phyloP scores from a whole-genome alignment of 2,329 filamentous ascomycete species.

The Sporothrix mexicana region DNA sequence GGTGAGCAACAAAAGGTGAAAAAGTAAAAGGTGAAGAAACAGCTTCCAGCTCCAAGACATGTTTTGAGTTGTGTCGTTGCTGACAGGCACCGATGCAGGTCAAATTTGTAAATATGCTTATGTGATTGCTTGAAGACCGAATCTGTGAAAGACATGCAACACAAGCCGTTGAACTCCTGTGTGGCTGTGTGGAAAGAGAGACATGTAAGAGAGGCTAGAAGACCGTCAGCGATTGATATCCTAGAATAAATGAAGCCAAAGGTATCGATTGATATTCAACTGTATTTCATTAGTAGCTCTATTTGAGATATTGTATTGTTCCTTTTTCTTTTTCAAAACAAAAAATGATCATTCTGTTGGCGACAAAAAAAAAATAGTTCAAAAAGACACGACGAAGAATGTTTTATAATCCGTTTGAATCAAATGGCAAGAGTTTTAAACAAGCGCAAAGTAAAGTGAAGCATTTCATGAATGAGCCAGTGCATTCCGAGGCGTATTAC shows the following conservation, averaged over 20 bases:
- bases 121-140: not conserved
- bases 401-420: no score
- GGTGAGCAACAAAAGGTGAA: not conserved
- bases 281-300: no score
- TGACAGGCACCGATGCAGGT: not conserved
- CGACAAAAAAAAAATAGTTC: not conserved
- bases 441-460: not conserved
- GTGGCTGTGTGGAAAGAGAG: not conserved
- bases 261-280: no score
- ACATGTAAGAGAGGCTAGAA: not conserved
- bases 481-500: no score
- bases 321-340: no score
- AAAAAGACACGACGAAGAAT: no score
- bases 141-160: not conserved
- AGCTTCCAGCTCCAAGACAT: not conserved
- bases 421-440: not conserved
- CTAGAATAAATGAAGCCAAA: no score
- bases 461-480: no score
- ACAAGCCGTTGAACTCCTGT: not conserved
- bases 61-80: not conserved
- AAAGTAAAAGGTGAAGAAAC: not conserved
- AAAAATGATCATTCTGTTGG: no score
- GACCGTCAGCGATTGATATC: not conserved
- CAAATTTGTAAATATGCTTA: not conserved
- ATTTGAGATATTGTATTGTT: no score